These are phyloP conservation scores for Quillaja saponaria DNA, from an alignment of 306 rosid genomes.

Conservation along the genomic window DNA sequence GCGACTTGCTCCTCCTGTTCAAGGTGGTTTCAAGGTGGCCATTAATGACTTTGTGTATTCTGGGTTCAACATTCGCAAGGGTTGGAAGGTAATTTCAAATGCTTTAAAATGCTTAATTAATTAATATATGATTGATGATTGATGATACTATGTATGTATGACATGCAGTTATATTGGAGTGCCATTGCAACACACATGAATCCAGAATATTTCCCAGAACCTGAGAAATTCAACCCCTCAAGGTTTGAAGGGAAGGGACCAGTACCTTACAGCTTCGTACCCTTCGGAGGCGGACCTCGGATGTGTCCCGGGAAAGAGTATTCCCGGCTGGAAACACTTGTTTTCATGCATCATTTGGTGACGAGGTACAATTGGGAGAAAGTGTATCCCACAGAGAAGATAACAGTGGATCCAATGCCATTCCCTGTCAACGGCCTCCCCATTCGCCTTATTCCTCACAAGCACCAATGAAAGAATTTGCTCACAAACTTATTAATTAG, in stretches of 20 bases:
- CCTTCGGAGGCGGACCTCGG: slow-evolving; percentile 30
- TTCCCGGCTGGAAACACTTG: slow-evolving; percentile 9
- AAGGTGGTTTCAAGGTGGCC: background rate
- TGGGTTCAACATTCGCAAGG: background rate
- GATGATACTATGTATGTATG: background rate
- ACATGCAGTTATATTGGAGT: slow-evolving; percentile 27
- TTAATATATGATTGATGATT: background rate
- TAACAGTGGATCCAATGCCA: slow-evolving; percentile 11
- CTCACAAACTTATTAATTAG: no score
- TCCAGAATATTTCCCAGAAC: slow-evolving; percentile 8
- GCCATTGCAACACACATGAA: slow-evolving; percentile 21
- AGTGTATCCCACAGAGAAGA: background rate
- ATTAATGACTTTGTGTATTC: background rate
- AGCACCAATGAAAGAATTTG: no score
- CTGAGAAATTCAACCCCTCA: slow-evolving; percentile 23
- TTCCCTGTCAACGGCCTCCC: slow-evolving; percentile 10
- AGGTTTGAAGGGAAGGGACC: slow-evolving; percentile 16
- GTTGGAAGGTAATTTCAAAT: background rate
- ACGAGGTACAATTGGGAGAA: slow-evolving; percentile 21
- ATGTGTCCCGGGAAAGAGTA: slow-evolving; percentile 34
- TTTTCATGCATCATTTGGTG: slow-evolving; percentile 19
- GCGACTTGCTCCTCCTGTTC: background rate
- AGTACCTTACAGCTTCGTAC: slow-evolving; percentile 10
- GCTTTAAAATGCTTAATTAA: no score
- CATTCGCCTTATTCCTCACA: background rate